Base-by-base conservation (phyloP, 2,329 filamentous ascomycete genomes). In the Apiospora rasikravindrae region DNA sequence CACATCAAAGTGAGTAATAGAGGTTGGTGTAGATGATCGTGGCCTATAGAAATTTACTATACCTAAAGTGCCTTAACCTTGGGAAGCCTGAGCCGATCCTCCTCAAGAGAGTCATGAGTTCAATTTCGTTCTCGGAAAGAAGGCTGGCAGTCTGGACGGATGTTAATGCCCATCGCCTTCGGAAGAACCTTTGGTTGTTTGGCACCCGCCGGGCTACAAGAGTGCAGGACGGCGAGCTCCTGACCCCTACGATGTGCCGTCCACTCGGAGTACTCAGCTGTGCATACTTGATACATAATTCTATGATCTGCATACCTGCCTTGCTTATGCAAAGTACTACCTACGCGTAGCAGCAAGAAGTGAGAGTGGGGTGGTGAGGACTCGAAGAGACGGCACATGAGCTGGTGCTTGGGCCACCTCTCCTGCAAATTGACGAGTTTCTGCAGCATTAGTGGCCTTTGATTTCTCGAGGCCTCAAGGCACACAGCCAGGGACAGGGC, bases 391-490 rank as follows among this genome's bases (percentile, higher is more conserved):
- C 57, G 57, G 57, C 57, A 64, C 57, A 64, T 64, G 57, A 64
- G 57, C 57, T 64, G 57, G 57, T 64, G 57, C 57, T 64, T 64
- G 57, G 57, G 57, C 57, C 57, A 64, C 57, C 57, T 64, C 29
- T 61, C 57, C 57, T 64, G 57, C 57, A 64, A 64, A 64, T 64
- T 64, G 57, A 64, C 57, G 57, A 64, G 57, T 40, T 64, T 64
- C 57, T 64, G 57, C 57, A 64, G 40, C 57, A 19, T 64, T 64
- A 64, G 57, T n/a, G 33, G 57, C n/a, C 57, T 64, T 40, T n/a
- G 57, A 64, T 64, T 64, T 64, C 57, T 64, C 57, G 57, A 64
- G 57, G 33, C 57, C 53, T 37, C 33, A 37, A 37, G 33, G 16
- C 26, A 49, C 53, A 33, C n/a, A 61, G 53, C 51, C 51, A 57